Evolutionary conservation across 2,329 filamentous ascomycete species (phyloP).

Genomic region (Thelonectria olida): DNA sequence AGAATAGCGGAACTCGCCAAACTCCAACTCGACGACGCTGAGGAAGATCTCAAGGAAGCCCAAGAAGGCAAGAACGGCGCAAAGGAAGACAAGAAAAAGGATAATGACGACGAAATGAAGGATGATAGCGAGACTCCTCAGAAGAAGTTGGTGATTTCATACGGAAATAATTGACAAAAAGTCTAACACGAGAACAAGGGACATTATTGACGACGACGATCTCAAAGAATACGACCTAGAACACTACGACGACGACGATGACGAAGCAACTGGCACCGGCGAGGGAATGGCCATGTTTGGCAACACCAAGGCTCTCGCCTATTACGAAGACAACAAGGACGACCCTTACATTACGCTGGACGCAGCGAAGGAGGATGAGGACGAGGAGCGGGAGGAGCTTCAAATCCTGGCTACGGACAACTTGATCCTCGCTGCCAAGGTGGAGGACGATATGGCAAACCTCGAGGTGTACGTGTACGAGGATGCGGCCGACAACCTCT

Average conservation of each 20-base stretch:
- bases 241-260: slow-evolving; percentile 89
- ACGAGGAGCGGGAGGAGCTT: slow-evolving; percentile 91
- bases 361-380: slow-evolving; percentile 73
- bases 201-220: slow-evolving; percentile 76
- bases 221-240: slow-evolving; percentile 96
- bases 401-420: slow-evolving; percentile 95
- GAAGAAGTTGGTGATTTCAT: slow-evolving; percentile 44
- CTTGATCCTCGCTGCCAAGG: slow-evolving; percentile 87
- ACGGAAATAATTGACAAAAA: neutral
- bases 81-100: slow-evolving; percentile 41
- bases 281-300: slow-evolving; percentile 92
- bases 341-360: slow-evolving; percentile 96
- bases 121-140: slow-evolving; percentile 40
- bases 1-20: slow-evolving; percentile 79
- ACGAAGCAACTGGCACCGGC: slow-evolving; percentile 59
- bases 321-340: slow-evolving; percentile 92
- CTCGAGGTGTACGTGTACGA: slow-evolving; percentile 98
- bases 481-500: slow-evolving; percentile 93
- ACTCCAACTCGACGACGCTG: slow-evolving; percentile 89
- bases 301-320: slow-evolving; percentile 91
- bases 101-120: slow-evolving; percentile 48
- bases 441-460: slow-evolving; percentile 97
- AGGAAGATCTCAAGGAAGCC: slow-evolving; percentile 83
- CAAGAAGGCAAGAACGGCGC: slow-evolving; percentile 52
- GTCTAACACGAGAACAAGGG: slow-evolving; percentile 48